phyloP scores from a whole-genome alignment of 306 rosid genomes.

The Quercus dentata region DNA sequence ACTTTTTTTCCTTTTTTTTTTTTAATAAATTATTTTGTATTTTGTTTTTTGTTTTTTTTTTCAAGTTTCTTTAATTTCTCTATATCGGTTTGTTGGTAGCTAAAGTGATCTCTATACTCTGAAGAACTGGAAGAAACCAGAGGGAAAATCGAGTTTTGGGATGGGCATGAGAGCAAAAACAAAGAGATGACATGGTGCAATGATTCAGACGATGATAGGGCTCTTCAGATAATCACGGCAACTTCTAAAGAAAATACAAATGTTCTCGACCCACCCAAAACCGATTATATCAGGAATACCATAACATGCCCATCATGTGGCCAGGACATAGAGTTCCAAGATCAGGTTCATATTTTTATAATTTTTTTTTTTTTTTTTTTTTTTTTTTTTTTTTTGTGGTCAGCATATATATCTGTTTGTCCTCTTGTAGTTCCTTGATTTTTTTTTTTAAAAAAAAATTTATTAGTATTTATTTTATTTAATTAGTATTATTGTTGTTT shows the following conservation, averaged over 20 bases:
- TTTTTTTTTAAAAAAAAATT: too few relatives aligned
- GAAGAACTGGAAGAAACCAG: conserved; percentile 34
- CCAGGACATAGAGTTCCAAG: conserved; percentile 54
- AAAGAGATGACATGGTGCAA: conserved; percentile 71
- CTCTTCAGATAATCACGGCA: conserved; percentile 20
- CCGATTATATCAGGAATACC: conserved; percentile 24
- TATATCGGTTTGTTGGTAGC: neutral
- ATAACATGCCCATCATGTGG: conserved; percentile 75
- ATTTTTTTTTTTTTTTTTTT: neutral
- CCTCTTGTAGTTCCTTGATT: neutral
- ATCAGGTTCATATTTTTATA: conserved; percentile 44
- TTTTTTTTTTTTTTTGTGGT: neutral
- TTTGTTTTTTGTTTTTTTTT: neutral
- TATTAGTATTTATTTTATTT: neutral
- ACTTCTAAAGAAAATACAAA: neutral
- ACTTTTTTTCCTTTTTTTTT: neutral
- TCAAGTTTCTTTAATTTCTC: neutral
- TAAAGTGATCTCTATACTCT: conserved; percentile 1
- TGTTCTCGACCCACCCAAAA: neutral
- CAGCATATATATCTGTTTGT: neutral
- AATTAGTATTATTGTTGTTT: neutral
- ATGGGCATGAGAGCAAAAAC: conserved; percentile 26
- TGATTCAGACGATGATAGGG: conserved; percentile 50
- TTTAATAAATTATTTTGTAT: neutral
- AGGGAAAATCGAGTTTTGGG: conserved; percentile 24